Percentiles rank a stretch among this genome's conserved stretches.
Evolutionary conservation across 352 stramenopile species (phyloP).

Genomic region (Pythium apleroticum): DNA sequence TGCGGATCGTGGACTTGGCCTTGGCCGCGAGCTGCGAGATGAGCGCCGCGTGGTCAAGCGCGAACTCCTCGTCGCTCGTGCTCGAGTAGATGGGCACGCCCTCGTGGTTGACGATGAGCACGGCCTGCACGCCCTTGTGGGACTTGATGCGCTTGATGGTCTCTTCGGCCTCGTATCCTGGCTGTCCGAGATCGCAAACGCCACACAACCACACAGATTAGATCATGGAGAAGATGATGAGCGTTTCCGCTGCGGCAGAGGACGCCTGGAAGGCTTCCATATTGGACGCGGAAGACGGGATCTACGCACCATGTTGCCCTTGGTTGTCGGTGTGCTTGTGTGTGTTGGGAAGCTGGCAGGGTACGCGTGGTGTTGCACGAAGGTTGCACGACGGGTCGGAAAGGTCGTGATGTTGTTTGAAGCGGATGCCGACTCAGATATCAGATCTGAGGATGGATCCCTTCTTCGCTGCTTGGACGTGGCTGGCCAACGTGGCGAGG

Average conservation of each 20-base stretch:
- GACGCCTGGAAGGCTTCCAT: neutral
- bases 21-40: conserved; percentile 91
- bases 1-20: conserved; percentile 89
- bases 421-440: neutral
- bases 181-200: conserved; percentile 30
- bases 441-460: neutral
- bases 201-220: neutral
- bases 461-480: too few species aligned
- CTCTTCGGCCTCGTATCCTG: conserved; percentile 92
- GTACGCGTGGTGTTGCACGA: neutral
- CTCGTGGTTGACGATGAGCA: conserved; percentile 94
- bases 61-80: conserved; percentile 88
- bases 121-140: conserved; percentile 92
- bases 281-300: neutral
- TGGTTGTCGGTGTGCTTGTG: neutral
- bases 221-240: neutral
- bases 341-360: neutral
- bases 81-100: conserved; percentile 92
- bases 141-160: conserved; percentile 94
- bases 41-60: conserved; percentile 81
- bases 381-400: conserved; percentile 14
- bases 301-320: conserved; percentile 3
- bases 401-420: conserved; percentile 2
- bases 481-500: too few species aligned
- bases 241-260: neutral